Evolutionary conservation across 805 yeast species (phyloP).

Genomic region (Wickerhamomyces ciferrii): DNA sequence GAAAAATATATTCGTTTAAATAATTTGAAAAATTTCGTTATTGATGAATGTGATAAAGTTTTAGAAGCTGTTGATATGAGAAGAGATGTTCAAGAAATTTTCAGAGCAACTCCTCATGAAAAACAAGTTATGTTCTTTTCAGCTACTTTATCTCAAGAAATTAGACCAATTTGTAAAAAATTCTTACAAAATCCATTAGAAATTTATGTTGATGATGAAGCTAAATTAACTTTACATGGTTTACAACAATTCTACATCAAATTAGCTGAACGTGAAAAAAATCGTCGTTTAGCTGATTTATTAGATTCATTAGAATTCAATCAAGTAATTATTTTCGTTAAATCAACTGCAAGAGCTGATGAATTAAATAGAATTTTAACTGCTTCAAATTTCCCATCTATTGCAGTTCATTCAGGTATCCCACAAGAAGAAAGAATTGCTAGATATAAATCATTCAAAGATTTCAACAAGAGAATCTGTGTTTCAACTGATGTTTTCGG

Average conservation of each 20-base stretch:
- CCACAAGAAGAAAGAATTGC: conserved; percentile 98
- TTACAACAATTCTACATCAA: conserved; percentile 94
- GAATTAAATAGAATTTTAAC: conserved; percentile 84
- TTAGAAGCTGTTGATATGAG: conserved; percentile 91
- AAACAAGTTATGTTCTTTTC: conserved; percentile 99
- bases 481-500: conserved; percentile 98
- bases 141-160: conserved; percentile 91
- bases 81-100: conserved; percentile 96
- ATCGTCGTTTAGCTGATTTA: conserved; percentile 85
- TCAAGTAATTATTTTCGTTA: conserved; percentile 96
- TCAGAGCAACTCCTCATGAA: conserved; percentile 96
- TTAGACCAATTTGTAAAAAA: conserved; percentile 95
- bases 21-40: conserved; percentile 89
- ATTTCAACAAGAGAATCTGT: conserved; percentile 97
- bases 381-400: conserved; percentile 94
- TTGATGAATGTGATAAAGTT: conserved; percentile 98
- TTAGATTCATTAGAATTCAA: conserved; percentile 93
- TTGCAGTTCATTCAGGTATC: conserved; percentile 92
- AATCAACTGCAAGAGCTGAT: conserved; percentile 85
- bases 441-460: conserved; percentile 93
- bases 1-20: conserved; percentile 84
- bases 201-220: conserved; percentile 95
- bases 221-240: conserved; percentile 96
- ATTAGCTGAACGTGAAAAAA: conserved; percentile 86
- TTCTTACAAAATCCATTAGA: conserved; percentile 98